Conservation (phyloP, 768 basidiomycete genomes). For the Lentinula boryana region DNA sequence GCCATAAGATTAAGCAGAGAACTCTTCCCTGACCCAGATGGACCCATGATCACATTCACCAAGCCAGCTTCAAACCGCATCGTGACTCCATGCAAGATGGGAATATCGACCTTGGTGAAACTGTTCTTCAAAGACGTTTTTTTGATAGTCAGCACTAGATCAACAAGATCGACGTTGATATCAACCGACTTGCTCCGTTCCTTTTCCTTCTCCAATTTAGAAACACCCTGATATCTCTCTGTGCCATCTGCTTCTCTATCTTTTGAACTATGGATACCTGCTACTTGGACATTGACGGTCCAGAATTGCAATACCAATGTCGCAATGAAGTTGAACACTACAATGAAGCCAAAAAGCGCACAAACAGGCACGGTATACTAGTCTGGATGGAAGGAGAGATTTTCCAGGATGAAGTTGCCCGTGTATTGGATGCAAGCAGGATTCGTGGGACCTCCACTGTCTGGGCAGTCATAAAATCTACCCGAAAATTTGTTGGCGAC, state of each 20-base stretch:
- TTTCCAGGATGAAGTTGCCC: conserved; percentile 5
- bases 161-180: background rate
- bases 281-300: conserved; percentile 6
- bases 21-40: conserved; percentile 22
- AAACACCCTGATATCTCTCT: background rate
- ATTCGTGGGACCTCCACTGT: background rate
- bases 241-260: background rate
- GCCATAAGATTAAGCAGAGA: conserved; percentile 8
- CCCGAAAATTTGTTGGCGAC: conserved; percentile 6
- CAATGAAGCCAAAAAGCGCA: conserved; percentile 3
- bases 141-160: background rate
- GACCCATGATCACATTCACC: conserved; percentile 37
- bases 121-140: background rate
- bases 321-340: conserved; percentile 2
- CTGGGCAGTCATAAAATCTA: conserved; percentile 8
- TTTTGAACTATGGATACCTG: background rate
- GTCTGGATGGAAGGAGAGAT: conserved; percentile 1
- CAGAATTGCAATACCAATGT: conserved; percentile 1
- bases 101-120: background rate
- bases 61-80: conserved; percentile 7
- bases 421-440: conserved; percentile 7
- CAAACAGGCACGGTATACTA: conserved; percentile 6
- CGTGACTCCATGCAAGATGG: conserved; percentile 7
- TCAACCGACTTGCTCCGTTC: background rate
- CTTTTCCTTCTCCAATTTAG: background rate